Evolutionary conservation across 108 stramenopile genomes (phyloP).

Genomic region (Epipyxis sp.): DNA sequence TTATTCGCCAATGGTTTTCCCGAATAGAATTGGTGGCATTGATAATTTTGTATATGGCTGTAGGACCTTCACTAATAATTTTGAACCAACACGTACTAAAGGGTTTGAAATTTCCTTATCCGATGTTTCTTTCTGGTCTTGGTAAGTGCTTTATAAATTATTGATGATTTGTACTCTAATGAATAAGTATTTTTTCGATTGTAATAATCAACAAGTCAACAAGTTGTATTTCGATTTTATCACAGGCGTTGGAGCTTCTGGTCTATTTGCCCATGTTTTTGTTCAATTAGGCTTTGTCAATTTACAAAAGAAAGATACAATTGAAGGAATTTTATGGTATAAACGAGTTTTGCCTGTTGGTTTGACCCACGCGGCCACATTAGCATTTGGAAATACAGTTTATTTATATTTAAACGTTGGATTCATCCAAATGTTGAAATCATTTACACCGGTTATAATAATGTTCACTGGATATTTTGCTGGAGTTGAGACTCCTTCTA

Average conservation of each 20-base stretch:
- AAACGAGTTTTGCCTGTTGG: constrained; percentile 35
- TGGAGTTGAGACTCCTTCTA: not conserved
- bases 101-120: constrained; percentile 35
- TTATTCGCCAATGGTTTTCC: too few species aligned
- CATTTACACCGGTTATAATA: constrained; percentile 37
- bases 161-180: too few species aligned
- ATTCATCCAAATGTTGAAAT: constrained; percentile 31
- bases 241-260: constrained; percentile 21
- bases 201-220: too few species aligned
- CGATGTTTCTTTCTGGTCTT: constrained; percentile 29
- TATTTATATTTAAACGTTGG: constrained; percentile 40
- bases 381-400: constrained; percentile 41
- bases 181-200: too few species aligned
- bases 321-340: constrained; percentile 22
- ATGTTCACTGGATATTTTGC: not conserved
- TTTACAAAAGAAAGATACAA: not conserved
- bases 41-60: too few species aligned
- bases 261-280: not conserved
- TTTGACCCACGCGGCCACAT: constrained; percentile 35
- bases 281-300: not conserved
- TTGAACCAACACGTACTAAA: constrained; percentile 40
- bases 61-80: constrained; percentile 42
- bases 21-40: too few species aligned
- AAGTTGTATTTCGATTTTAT: too few species aligned
- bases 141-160: too few species aligned